Evolutionary conservation across 371 early-diverging fungal genomes (phyloP).

Genomic region (Mucor mucedo): DNA sequence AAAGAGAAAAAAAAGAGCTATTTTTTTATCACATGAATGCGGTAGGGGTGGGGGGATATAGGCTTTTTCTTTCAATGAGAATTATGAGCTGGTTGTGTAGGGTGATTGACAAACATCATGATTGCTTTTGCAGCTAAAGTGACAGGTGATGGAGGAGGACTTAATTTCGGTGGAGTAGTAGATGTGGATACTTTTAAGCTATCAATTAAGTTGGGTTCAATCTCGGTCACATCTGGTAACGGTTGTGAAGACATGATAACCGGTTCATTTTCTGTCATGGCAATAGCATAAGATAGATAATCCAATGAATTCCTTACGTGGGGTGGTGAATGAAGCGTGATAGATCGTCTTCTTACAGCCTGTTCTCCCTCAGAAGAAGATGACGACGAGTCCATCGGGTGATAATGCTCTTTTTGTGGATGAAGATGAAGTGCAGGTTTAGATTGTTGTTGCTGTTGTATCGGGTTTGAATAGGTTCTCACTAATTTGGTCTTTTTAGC

Average conservation of each 20-base stretch:
- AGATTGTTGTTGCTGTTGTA: not conserved
- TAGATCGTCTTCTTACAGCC: not conserved
- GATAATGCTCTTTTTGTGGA: not conserved
- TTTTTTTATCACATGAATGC: no score
- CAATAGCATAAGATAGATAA: conserved; percentile 46
- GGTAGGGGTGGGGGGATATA: not conserved
- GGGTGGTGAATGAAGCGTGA: not conserved
- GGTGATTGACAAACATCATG: conserved; percentile 40
- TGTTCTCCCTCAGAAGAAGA: conserved; percentile 7
- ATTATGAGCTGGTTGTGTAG: not conserved
- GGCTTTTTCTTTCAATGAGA: not conserved
- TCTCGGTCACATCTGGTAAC: conserved; percentile 28
- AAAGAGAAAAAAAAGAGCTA: no score
- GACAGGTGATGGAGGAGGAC: conserved; percentile 39
- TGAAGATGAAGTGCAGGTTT: not conserved
- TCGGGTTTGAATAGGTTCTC: conserved; percentile 27
- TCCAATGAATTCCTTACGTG: conserved; percentile 32
- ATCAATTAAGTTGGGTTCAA: conserved; percentile 35
- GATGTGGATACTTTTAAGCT: not conserved
- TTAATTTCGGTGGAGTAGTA: not conserved
- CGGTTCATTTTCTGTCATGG: conserved; percentile 31
- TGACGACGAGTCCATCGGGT: not conserved
- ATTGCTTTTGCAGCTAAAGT: conserved; percentile 50
- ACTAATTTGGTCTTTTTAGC: conserved; percentile 26
- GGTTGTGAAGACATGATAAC: conserved; percentile 29